Base-by-base conservation (phyloP, 148 eudicot genomes). In the Pharnaceum exiguum region DNA sequence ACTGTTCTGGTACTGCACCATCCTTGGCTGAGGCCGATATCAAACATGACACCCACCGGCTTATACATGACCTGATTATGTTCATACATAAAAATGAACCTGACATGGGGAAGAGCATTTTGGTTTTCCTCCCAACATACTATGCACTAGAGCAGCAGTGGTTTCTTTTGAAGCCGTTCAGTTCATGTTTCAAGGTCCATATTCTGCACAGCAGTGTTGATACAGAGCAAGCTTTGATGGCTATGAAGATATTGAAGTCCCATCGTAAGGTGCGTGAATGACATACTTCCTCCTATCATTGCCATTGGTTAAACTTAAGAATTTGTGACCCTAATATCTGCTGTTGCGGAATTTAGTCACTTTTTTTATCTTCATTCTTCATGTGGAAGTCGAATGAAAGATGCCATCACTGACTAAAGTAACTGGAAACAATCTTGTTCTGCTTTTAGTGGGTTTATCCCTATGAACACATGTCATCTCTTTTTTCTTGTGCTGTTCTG, bases 91-190 rank as follows among this genome's bases (percentile, higher is more conserved):
- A 75, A 58, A 88, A 72, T 71, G 98, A 91, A 74, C 79, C 83
- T 26, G 90, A 91, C 58, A 85, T 91, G 28, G 90, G 79, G 63
- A 91, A 91, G 67, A 77, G 98, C 74, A 88, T 87, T 53, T 77
- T 91, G 78, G 63, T 91, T 55, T 91, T 91, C 69, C 90, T 91
- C 63, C 98, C 98, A 10, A 91, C 98, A 50, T 91, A 87, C 72
- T 66, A 75, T 66, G 70, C 83, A 35, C 69, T 91, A 15, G 98
- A 85, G 86, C 81, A 83, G 71, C 96, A 87, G 43, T 91, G 96
- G 96, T 66, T 33, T 62, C 75, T 81, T 39, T 49, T 91, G 63
- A 85, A 74, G 76, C 86, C 82, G 61, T 81, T 77, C 35, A 54
- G 67, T 59, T 60, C 78, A 21, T 50, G 24, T 32, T 91, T 91